Conservation (phyloP, 1,284 basidiomycete genomes). For the Pseudozyma sp. region DNA sequence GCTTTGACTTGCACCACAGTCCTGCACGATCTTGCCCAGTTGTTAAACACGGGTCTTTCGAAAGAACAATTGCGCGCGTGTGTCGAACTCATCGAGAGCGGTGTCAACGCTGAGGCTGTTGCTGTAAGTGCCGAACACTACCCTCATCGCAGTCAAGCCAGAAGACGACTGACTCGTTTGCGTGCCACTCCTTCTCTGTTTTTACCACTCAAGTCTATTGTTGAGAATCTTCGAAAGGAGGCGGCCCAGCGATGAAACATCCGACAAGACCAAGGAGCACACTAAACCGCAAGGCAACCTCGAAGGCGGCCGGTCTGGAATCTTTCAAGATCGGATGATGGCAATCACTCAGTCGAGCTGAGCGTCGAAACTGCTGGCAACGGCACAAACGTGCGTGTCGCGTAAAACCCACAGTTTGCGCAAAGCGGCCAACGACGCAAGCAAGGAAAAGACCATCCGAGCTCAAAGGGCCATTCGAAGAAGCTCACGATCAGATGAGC, state of each 20-base stretch:
- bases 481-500: no score
- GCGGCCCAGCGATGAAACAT: slow-evolving; percentile 22
- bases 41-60: slow-evolving; percentile 83
- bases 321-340: no score
- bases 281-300: not conserved
- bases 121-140: slow-evolving; percentile 74
- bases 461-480: no score
- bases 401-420: no score
- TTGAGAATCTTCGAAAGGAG: slow-evolving; percentile 47
- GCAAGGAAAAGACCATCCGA: no score
- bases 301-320: not conserved
- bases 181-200: not conserved
- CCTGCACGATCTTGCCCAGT: slow-evolving; percentile 82
- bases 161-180: no score
- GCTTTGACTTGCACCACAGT: slow-evolving; percentile 71
- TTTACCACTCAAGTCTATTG: slow-evolving; percentile 17
- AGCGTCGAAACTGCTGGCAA: no score
- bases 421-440: no score
- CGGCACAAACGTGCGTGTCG: no score
- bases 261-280: not conserved
- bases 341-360: no score
- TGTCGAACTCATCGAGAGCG: slow-evolving; percentile 84
- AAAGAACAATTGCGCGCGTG: slow-evolving; percentile 84
- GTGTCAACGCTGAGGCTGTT: slow-evolving; percentile 84
- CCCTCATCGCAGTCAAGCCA: not conserved